Percentiles rank a stretch among this genome's conserved stretches.
Evolutionary conservation across 1,284 basidiomycete species (phyloP).

Genomic region (Testicularia cyperi): DNA sequence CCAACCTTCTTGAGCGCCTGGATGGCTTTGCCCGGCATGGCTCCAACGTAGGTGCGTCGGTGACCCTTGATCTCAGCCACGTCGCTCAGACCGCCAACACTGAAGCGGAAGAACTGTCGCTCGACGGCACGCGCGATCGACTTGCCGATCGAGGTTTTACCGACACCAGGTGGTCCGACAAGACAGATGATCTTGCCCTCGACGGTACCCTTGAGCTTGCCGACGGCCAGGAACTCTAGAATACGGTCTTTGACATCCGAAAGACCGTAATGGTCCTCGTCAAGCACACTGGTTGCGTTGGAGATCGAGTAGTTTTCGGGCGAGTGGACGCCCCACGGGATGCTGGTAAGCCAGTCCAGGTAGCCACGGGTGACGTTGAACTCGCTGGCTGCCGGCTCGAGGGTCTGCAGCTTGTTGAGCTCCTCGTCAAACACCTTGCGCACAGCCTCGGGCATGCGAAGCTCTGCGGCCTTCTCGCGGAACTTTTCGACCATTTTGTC

Average conservation of each 20-base stretch:
- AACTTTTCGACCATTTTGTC: conserved; percentile 97
- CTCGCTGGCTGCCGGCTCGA: conserved; percentile 87
- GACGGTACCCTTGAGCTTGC: conserved; percentile 93
- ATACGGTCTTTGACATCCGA: conserved; percentile 94
- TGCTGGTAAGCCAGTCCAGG: conserved; percentile 68
- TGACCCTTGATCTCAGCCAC: conserved; percentile 99
- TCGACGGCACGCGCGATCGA: conserved; percentile 85
- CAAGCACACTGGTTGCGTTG: conserved; percentile 80
- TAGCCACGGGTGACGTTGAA: conserved; percentile 71
- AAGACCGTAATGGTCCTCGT: conserved; percentile 95
- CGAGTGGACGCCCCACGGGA: conserved; percentile 95
- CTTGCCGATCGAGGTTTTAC: conserved; percentile 84
- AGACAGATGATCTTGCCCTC: conserved; percentile 97
- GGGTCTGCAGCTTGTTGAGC: conserved; percentile 81
- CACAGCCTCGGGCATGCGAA: conserved; percentile 91
- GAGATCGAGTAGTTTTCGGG: conserved; percentile 88
- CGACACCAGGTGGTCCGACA: conserved; percentile 94
- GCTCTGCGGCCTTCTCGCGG: conserved; percentile 77
- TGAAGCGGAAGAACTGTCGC: conserved; percentile 90
- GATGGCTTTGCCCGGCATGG: conserved; percentile 92
- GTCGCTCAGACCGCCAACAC: conserved; percentile 92
- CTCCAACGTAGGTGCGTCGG: conserved; percentile 87
- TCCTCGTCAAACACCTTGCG: conserved; percentile 97
- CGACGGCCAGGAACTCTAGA: conserved; percentile 95
- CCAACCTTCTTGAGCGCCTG: conserved; percentile 95